Evolutionary conservation across 371 early-diverging fungal species (phyloP).

Genomic region (Basidiobolus meristosporus): DNA sequence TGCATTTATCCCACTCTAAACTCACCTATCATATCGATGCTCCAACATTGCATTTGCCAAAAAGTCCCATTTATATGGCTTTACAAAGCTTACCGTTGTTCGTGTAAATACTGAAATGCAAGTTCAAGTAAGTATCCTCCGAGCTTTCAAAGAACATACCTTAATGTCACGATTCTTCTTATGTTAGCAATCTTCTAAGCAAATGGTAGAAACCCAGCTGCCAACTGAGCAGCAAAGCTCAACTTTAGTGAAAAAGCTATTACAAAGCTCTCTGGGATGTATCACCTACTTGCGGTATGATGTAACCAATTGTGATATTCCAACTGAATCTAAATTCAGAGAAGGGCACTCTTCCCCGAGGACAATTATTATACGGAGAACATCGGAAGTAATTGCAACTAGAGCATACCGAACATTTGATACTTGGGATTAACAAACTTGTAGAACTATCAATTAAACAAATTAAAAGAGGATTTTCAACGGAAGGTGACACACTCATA

Average conservation of each 20-base stretch:
- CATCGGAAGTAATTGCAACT: constrained; percentile 2
- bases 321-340: not conserved
- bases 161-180: no score
- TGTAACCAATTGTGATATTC: not conserved
- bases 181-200: not conserved
- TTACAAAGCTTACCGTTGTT: no score
- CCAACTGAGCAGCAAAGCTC: constrained; percentile 4
- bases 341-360: constrained; percentile 5
- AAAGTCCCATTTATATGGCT: no score
- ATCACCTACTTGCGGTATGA: constrained; percentile 6
- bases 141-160: no score
- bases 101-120: no score
- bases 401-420: not conserved
- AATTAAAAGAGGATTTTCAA: constrained; percentile 8
- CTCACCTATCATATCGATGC: no score
- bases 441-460: constrained; percentile 11
- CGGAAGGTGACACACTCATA: constrained; percentile 14
- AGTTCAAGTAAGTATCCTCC: no score
- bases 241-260: constrained; percentile 2
- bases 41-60: no score
- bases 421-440: not conserved
- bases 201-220: constrained; percentile 1
- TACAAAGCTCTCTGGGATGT: constrained; percentile 4
- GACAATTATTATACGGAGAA: constrained; percentile 4
- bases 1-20: no score